Conservation (phyloP, 805 yeast species). For the Candida nemodendra region DNA sequence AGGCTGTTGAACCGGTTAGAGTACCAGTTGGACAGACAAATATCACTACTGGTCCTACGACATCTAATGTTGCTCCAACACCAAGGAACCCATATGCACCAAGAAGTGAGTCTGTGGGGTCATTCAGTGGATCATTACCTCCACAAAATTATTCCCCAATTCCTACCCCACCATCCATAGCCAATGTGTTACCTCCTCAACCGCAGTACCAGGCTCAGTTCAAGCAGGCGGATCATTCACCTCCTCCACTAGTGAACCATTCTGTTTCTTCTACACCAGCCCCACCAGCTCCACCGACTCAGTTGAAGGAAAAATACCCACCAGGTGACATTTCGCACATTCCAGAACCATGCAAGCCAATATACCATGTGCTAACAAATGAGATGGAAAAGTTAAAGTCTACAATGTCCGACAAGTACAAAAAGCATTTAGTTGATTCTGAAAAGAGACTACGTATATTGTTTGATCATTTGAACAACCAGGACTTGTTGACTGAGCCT, state of each 20-base stretch:
- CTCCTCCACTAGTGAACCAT: conserved; percentile 20
- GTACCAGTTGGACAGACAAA: conserved; percentile 27
- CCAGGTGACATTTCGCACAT: conserved; percentile 70
- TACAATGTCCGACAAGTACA: conserved; percentile 67
- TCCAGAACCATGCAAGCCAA: conserved; percentile 54
- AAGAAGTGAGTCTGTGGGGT: conserved; percentile 30
- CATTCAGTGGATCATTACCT: conserved; percentile 6
- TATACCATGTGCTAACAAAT: conserved; percentile 53
- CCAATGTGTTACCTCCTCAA: conserved; percentile 13
- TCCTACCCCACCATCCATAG: conserved; percentile 18
- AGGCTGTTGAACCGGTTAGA: conserved; percentile 23
- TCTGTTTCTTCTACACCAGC: conserved; percentile 18
- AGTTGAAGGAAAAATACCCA: conserved; percentile 37
- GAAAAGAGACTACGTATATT: conserved; percentile 76
- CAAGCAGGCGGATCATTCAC: conserved; percentile 17
- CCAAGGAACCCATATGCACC: conserved; percentile 34
- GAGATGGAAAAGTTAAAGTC: conserved; percentile 67
- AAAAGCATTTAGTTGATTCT: conserved; percentile 74
- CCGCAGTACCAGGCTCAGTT: conserved; percentile 8
- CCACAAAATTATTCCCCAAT: conserved; percentile 9
- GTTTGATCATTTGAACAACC: conserved; percentile 74
- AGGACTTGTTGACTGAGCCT: conserved; percentile 59
- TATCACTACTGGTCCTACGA: conserved; percentile 14
- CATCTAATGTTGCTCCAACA: conserved; percentile 19
- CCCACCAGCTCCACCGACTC: conserved; percentile 15